phyloP scores from a whole-genome alignment of 2,329 filamentous ascomycete genomes.

The Chrysosporium keratinophilum region DNA sequence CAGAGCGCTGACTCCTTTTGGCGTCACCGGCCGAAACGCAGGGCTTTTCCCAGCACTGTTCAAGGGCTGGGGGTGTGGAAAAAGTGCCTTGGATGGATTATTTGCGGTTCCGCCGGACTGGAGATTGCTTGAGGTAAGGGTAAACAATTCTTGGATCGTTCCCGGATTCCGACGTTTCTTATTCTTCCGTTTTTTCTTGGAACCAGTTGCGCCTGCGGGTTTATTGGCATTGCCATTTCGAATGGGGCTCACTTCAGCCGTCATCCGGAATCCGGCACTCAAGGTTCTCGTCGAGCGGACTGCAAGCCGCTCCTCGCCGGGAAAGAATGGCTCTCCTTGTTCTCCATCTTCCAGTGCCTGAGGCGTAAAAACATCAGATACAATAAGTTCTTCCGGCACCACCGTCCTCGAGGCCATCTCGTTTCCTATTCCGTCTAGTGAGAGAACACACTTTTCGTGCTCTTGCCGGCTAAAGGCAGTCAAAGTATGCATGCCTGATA shows the following conservation, averaged over 20 bases:
- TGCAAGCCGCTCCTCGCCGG: background rate
- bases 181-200: constrained; percentile 33
- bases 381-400: constrained; percentile 17
- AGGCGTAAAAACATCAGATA: constrained; percentile 18
- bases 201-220: constrained; percentile 15
- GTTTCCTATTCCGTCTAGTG: constrained; percentile 1
- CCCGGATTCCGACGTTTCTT: constrained; percentile 24
- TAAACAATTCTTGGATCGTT: background rate
- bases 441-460: constrained; percentile 10
- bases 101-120: background rate
- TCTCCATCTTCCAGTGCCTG: constrained; percentile 9
- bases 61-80: background rate
- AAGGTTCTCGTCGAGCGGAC: background rate
- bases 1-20: constrained; percentile 63
- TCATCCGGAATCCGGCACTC: constrained; percentile 13
- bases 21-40: constrained; percentile 35
- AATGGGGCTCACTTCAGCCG: constrained; percentile 12
- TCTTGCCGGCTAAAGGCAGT: constrained; percentile 4
- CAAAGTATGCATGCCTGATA: background rate
- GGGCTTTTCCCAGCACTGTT: background rate
- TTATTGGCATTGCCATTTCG: background rate
- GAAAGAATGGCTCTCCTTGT: background rate
- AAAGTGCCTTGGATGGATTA: background rate
- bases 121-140: background rate
- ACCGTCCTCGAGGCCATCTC: constrained; percentile 9